A percentile compares a stretch with the other conserved stretches of the same genome.
These are phyloP conservation scores for Fusarium sp. DNA, from an alignment of 2,329 filamentous ascomycete species.

Conservation along the genomic window DNA sequence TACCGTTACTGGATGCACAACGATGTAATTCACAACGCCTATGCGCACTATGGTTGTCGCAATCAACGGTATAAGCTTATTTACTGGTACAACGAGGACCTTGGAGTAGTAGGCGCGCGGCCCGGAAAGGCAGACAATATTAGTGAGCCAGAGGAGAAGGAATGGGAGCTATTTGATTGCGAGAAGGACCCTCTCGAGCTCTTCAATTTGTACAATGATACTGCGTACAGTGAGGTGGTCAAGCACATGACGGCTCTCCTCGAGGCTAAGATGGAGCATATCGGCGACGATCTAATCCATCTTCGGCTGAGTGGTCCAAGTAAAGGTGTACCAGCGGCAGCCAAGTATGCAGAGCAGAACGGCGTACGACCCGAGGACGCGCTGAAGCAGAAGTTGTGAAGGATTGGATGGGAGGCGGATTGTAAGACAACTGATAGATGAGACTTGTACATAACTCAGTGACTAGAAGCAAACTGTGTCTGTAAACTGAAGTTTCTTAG, in stretches of 20 bases:
- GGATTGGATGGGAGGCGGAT: not conserved
- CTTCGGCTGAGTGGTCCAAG: not conserved
- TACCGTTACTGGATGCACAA: constrained; percentile 67
- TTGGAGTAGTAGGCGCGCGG: constrained; percentile 54
- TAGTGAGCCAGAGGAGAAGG: constrained; percentile 44
- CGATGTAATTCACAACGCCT: constrained; percentile 58
- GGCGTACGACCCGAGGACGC: not conserved
- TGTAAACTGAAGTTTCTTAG: accelerated
- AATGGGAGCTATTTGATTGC: constrained; percentile 66
- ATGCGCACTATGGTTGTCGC: constrained; percentile 62
- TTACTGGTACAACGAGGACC: constrained; percentile 63
- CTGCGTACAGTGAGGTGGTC: constrained; percentile 50
- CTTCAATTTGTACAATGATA: constrained; percentile 56
- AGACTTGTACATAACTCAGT: not conserved
- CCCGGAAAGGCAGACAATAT: constrained; percentile 46
- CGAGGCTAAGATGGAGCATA: constrained; percentile 61
- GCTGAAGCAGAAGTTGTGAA: not conserved
- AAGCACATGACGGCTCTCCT: constrained; percentile 52
- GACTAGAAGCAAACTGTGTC: accelerated
- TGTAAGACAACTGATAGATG: not conserved
- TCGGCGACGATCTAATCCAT: constrained; percentile 54
- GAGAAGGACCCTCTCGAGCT: constrained; percentile 59
- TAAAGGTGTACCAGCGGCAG: not conserved
- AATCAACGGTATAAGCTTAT: constrained; percentile 64
- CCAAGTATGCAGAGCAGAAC: not conserved